phyloP scores from a whole-genome alignment of 1,284 basidiomycete species.

The Ceratobasidium sp. region DNA sequence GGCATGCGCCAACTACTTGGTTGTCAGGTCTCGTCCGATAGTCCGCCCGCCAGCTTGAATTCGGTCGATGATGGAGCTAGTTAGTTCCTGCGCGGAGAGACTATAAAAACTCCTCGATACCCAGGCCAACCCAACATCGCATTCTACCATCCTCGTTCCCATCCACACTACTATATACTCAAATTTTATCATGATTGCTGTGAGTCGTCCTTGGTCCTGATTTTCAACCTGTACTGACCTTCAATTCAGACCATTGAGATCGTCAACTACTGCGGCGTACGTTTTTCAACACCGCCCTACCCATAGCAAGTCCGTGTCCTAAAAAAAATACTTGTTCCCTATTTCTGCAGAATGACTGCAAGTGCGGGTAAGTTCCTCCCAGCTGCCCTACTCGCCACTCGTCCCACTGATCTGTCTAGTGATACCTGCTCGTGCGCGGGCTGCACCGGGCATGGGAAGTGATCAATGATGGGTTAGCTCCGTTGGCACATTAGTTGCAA shows the following conservation, averaged over 20 bases:
- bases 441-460: neutral
- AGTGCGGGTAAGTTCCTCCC: conserved; percentile 10
- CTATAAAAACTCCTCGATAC: conserved; percentile 15
- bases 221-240: neutral
- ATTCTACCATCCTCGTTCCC: conserved; percentile 5
- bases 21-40: conserved; percentile 18
- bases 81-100: neutral
- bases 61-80: conserved; percentile 3
- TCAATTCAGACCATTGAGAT: conserved; percentile 25
- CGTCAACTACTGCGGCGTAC: conserved; percentile 43
- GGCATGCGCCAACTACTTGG: neutral
- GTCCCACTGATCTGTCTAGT: neutral
- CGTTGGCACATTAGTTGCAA: neutral
- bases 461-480: neutral
- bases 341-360: conserved; percentile 21
- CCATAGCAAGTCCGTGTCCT: neutral
- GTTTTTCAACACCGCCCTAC: neutral
- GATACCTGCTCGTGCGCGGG: conserved; percentile 23
- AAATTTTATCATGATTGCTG: conserved; percentile 28
- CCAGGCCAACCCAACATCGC: conserved; percentile 13
- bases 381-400: neutral
- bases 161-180: neutral
- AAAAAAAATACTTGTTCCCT: neutral
- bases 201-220: neutral
- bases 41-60: neutral